A percentile compares a stretch with the other conserved stretches of the same genome.
Conservation (phyloP, 1,284 basidiomycete species). For the Sporisorium graminicola region DNA sequence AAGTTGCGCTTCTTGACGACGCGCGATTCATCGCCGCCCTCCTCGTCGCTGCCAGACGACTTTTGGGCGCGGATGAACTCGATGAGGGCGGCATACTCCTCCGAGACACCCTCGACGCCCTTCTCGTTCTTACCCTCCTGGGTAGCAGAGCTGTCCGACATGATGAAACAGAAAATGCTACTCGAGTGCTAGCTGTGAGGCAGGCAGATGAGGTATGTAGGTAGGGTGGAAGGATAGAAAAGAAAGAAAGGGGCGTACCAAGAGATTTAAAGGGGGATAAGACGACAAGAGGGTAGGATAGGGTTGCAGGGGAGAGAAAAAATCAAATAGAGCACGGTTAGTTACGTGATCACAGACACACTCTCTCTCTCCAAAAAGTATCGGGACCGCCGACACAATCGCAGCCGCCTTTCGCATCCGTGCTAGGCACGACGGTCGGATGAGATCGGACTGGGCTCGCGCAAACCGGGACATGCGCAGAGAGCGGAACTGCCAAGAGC, state of each 20-base stretch:
- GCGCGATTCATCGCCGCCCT: slow-evolving; percentile 56
- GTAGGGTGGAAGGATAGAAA: background rate
- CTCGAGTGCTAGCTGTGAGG: background rate
- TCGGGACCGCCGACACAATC: background rate
- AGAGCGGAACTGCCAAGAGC: background rate
- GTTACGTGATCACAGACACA: too few species aligned
- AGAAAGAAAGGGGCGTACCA: background rate
- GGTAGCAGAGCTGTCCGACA: slow-evolving; percentile 58
- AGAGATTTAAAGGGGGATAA: background rate
- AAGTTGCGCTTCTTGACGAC: slow-evolving; percentile 67
- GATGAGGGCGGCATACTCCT: slow-evolving; percentile 67
- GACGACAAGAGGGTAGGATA: background rate
- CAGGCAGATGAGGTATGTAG: background rate
- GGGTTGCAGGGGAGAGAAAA: background rate
- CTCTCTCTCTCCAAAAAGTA: background rate
- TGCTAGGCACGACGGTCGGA: background rate
- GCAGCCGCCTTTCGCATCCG: background rate
- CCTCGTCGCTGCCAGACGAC: slow-evolving; percentile 49
- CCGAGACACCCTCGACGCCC: slow-evolving; percentile 43
- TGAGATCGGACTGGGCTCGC: background rate
- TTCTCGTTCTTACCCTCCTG: slow-evolving; percentile 56
- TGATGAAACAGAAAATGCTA: slow-evolving; percentile 15
- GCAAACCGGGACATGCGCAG: background rate
- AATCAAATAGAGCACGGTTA: background rate
- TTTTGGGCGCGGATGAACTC: slow-evolving; percentile 67